Conservation (phyloP, 768 basidiomycete species). For the Xerocomellus amylosporus region DNA sequence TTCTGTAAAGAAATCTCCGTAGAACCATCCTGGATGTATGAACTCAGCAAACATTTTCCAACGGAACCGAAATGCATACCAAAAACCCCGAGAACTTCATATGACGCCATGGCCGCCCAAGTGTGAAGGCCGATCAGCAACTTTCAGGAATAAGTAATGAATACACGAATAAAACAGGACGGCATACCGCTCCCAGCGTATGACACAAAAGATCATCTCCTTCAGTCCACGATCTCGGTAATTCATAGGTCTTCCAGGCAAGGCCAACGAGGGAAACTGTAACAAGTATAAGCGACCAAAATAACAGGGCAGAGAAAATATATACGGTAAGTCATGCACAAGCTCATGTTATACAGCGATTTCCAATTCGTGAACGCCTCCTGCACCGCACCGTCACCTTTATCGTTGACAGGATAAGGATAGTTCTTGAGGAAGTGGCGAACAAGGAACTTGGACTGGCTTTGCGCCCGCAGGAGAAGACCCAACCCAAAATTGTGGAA, state of each 20-base stretch:
- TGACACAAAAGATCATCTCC: conserved; percentile 86
- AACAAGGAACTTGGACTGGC: conserved; percentile 83
- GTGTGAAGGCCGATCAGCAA: conserved; percentile 81
- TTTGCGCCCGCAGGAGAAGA: conserved; percentile 77
- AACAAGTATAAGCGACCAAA: background rate
- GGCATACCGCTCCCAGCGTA: conserved; percentile 78
- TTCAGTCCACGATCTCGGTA: conserved; percentile 82
- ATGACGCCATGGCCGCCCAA: conserved; percentile 89
- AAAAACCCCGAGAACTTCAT: conserved; percentile 90
- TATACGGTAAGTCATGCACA: conserved; percentile 93
- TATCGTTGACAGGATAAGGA: conserved; percentile 72
- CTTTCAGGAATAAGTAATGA: conserved; percentile 38
- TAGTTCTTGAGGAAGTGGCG: conserved; percentile 95
- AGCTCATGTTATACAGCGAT: conserved; percentile 82
- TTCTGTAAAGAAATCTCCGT: conserved; percentile 95
- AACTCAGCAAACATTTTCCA: background rate
- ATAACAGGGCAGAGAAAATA: background rate
- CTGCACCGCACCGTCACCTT: conserved; percentile 72
- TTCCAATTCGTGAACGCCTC: conserved; percentile 98
- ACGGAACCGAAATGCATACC: conserved; percentile 44
- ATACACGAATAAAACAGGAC: background rate
- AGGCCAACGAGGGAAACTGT: conserved; percentile 82
- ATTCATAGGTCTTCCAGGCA: conserved; percentile 85
- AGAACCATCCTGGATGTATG: conserved; percentile 81
- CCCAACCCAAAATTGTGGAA: conserved; percentile 91